Percentiles rank a stretch among this genome's conserved stretches.
Evolutionary conservation across 345 rosid species (phyloP).

Genomic region (Eucalyptus sideroxylon): DNA sequence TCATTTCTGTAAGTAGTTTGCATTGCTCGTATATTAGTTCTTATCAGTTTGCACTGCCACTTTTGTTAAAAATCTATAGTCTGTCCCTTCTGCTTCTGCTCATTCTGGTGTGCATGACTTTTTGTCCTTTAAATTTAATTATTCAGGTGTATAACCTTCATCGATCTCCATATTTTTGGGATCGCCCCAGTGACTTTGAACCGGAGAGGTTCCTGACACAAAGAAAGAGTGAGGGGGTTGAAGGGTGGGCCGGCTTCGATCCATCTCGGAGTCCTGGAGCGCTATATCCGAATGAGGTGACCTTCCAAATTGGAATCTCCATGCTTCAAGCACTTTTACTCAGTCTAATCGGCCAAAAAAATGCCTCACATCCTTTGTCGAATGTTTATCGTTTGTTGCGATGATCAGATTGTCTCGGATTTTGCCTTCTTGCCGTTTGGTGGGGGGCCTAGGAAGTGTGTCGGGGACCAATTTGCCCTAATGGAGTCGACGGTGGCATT

Average conservation of each 20-base stretch:
- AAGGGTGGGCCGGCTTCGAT: conserved; percentile 92
- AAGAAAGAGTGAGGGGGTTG: conserved; percentile 40
- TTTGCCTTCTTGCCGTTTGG: conserved; percentile 90
- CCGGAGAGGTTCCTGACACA: conserved; percentile 67
- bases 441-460: conserved; percentile 90
- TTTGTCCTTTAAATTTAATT: not conserved
- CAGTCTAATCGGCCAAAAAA: not conserved
- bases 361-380: not conserved
- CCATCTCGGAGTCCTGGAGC: conserved; percentile 93
- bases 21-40: not conserved
- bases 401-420: conserved; percentile 59
- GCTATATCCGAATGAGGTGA: conserved; percentile 82
- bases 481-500: conserved; percentile 84
- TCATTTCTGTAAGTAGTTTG: conserved; percentile 57
- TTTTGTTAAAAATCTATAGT: not conserved
- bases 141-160: conserved; percentile 82
- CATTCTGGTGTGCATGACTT: not conserved
- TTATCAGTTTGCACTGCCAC: not conserved
- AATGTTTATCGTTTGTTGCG: not conserved
- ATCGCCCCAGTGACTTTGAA: conserved; percentile 59
- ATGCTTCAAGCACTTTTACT: not conserved
- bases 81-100: not conserved
- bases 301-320: not conserved
- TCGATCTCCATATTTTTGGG: conserved; percentile 90
- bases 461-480: conserved; percentile 91